Percentiles rank a stretch among this genome's conserved stretches.
Evolutionary conservation across 495 filamentous ascomycete genomes (phyloP).

Genomic region (Podospora pseudocomata): DNA sequence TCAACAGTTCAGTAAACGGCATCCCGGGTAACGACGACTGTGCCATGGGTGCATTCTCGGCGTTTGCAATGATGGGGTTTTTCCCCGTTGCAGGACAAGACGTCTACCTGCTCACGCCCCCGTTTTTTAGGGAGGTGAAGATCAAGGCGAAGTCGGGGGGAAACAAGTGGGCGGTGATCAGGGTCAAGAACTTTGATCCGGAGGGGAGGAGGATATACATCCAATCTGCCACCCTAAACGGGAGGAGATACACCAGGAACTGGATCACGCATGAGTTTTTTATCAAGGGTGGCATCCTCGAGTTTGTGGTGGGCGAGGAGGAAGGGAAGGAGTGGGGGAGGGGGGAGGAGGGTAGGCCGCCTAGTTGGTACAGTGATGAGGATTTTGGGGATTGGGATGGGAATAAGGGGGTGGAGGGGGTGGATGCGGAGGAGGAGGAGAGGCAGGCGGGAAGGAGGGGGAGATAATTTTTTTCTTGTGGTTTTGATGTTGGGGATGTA

Average conservation of each 20-base stretch:
- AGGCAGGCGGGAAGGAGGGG: not conserved
- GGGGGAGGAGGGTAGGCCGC: constrained; percentile 59
- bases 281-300: constrained; percentile 59
- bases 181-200: constrained; percentile 56
- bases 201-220: constrained; percentile 56
- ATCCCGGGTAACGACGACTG: constrained; percentile 75
- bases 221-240: constrained; percentile 62
- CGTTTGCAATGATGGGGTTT: constrained; percentile 66
- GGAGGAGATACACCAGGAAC: constrained; percentile 57
- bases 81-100: constrained; percentile 73
- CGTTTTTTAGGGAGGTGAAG: constrained; percentile 61
- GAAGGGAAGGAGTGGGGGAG: constrained; percentile 68
- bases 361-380: constrained; percentile 40
- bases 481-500: too few relatives aligned
- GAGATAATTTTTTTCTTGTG: not conserved
- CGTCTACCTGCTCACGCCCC: constrained; percentile 66
- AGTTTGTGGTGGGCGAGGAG: constrained; percentile 57
- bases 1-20: constrained; percentile 58
- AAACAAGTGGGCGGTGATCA: constrained; percentile 54
- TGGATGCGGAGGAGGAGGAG: not conserved
- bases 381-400: not conserved
- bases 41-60: constrained; percentile 70
- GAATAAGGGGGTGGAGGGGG: not conserved
- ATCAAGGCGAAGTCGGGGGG: constrained; percentile 35
- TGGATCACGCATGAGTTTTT: constrained; percentile 78